phyloP scores from a whole-genome alignment of 2,329 filamentous ascomycete genomes.

The Podosphaera leucotricha region DNA sequence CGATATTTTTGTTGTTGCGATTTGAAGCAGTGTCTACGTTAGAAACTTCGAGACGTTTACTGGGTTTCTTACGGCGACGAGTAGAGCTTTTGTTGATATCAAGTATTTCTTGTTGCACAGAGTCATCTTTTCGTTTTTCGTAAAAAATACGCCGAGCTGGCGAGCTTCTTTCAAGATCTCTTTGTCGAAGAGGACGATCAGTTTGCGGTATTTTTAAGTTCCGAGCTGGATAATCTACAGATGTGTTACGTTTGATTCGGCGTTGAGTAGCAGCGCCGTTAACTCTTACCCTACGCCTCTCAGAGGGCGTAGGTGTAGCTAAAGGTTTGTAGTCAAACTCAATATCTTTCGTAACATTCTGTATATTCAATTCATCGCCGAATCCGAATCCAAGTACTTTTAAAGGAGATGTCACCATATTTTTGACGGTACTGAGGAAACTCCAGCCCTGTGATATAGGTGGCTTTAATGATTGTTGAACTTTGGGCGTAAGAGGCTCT shows the following conservation, averaged over 20 bases:
- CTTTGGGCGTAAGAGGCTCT: neutral
- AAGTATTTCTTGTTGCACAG: neutral
- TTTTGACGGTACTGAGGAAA: neutral
- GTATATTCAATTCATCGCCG: neutral
- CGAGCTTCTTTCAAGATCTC: neutral
- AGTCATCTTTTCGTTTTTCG: neutral
- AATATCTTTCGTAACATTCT: neutral
- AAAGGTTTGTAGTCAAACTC: neutral
- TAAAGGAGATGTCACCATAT: constrained; percentile 1
- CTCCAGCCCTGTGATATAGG: neutral
- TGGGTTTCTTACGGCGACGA: neutral
- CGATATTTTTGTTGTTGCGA: too few species aligned
- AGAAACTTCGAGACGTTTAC: too few species aligned
- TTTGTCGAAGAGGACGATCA: neutral
- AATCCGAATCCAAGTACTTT: constrained; percentile 1
- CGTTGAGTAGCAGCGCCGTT: neutral
- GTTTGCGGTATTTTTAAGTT: neutral
- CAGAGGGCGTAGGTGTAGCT: neutral
- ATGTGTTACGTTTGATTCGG: neutral
- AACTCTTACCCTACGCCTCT: neutral
- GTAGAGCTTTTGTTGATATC: neutral
- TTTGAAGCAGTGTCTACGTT: too few species aligned
- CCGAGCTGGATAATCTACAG: neutral
- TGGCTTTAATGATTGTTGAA: neutral
- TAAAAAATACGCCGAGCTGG: neutral